Conservation (phyloP, 2,329 filamentous ascomycete species). For the Epichloe bromicola region DNA sequence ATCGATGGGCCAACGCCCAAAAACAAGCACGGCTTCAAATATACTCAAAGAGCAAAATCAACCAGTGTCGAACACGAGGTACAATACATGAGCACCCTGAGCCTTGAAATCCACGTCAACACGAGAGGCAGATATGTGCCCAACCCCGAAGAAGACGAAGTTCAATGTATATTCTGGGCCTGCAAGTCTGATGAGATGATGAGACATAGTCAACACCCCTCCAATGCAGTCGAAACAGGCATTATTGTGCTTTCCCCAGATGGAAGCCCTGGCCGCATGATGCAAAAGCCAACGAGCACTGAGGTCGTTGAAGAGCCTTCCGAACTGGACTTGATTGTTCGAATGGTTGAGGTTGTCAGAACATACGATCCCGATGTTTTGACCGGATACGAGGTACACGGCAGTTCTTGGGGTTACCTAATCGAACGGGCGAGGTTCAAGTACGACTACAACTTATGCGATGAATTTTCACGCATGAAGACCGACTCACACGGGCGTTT, state of each 20-base stretch:
- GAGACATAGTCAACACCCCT: constrained; percentile 25
- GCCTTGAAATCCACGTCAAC: constrained; percentile 83
- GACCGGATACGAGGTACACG: constrained; percentile 90
- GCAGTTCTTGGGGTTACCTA: constrained; percentile 87
- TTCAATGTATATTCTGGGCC: constrained; percentile 84
- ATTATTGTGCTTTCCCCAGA: constrained; percentile 59
- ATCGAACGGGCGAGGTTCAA: constrained; percentile 78
- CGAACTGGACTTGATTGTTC: constrained; percentile 73
- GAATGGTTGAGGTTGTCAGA: constrained; percentile 78
- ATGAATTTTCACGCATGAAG: constrained; percentile 84
- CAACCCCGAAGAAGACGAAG: constrained; percentile 81
- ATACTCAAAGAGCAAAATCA: constrained; percentile 61
- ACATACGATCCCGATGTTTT: constrained; percentile 80
- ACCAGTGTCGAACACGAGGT: constrained; percentile 71
- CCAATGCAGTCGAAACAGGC: constrained; percentile 46
- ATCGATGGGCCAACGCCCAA: constrained; percentile 80
- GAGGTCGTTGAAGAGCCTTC: constrained; percentile 63
- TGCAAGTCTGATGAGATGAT: constrained; percentile 57
- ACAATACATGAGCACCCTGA: constrained; percentile 96
- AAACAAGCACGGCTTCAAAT: constrained; percentile 73
- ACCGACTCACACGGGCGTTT: constrained; percentile 70
- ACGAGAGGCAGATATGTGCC: constrained; percentile 69
- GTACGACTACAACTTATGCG: constrained; percentile 82
- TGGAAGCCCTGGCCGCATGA: constrained; percentile 41
- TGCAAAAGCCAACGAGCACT: constrained; percentile 46